Evolutionary conservation across 208 protist genomes (phyloP).

Genomic region (Acanthamoeba divionensis): DNA sequence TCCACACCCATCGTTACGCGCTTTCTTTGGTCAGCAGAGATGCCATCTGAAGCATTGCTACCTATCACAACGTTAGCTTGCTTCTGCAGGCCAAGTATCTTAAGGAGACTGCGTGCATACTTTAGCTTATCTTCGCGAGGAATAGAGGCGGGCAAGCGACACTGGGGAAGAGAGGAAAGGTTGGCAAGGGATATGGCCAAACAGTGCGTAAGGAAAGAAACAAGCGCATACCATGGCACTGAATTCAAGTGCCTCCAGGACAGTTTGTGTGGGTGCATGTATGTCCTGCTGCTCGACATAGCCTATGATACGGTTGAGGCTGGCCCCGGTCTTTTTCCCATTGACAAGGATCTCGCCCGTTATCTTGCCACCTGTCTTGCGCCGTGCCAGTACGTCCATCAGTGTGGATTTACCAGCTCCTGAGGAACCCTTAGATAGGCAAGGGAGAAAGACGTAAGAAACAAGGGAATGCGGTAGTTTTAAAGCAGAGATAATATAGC

Average conservation of each 20-base stretch:
- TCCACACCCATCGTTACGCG: constrained; percentile 69
- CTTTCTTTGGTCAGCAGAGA: constrained; percentile 59
- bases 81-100: background rate
- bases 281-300: constrained; percentile 71
- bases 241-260: constrained; percentile 50
- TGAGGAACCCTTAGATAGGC: constrained; percentile 49
- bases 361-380: constrained; percentile 66
- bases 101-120: background rate
- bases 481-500: background rate
- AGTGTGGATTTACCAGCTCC: constrained; percentile 69
- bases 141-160: background rate
- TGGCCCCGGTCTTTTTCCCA: constrained; percentile 20
- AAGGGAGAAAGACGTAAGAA: background rate
- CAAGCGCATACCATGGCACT: constrained; percentile 20
- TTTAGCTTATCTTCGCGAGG: background rate
- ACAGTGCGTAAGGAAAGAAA: background rate
- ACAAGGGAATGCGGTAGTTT: background rate
- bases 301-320: constrained; percentile 55
- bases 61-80: constrained; percentile 5
- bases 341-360: constrained; percentile 66
- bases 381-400: constrained; percentile 62
- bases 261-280: constrained; percentile 62
- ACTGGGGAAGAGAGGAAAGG: background rate
- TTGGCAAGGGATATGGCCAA: background rate
- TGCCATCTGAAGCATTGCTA: background rate